Conservation (phyloP, 441 rosid genomes). For the Daphne laureola region DNA sequence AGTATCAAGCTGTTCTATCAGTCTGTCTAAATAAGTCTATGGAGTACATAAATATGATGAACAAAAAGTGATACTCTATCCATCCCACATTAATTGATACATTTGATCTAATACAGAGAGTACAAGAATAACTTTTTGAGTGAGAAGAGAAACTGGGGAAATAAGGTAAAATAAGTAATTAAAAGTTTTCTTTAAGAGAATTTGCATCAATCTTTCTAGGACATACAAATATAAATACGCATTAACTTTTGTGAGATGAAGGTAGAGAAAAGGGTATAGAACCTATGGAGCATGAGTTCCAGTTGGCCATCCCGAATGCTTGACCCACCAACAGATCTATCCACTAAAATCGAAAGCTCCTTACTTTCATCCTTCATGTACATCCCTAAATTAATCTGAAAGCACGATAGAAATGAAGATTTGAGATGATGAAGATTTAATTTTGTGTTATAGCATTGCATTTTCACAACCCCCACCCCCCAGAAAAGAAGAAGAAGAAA, state of each 20-base stretch:
- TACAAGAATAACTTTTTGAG: no score
- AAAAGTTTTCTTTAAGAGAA: slow-evolving; percentile 10
- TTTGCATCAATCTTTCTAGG: no score
- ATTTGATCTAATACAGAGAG: no score
- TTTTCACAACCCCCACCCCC: no score
- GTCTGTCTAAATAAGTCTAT: not conserved
- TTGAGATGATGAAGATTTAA: no score
- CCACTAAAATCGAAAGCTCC: slow-evolving; percentile 34
- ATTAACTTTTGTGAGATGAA: not conserved
- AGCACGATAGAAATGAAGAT: not conserved
- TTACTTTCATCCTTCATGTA: slow-evolving; percentile 25
- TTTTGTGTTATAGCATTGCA: no score
- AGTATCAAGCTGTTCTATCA: no score
- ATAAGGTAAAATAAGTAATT: not conserved
- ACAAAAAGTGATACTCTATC: not conserved
- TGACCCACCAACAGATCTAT: slow-evolving; percentile 36
- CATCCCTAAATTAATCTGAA: slow-evolving; percentile 32
- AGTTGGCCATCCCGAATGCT: slow-evolving; percentile 33
- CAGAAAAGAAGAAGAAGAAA: no score
- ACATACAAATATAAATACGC: no score
- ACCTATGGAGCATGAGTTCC: slow-evolving; percentile 44
- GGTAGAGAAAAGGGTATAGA: slow-evolving; percentile 1
- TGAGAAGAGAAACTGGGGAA: not conserved
- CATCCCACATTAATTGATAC: no score
- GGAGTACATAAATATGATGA: not conserved